Conservation (phyloP, 208 protist species). For the Crithidia thermophila region DNA sequence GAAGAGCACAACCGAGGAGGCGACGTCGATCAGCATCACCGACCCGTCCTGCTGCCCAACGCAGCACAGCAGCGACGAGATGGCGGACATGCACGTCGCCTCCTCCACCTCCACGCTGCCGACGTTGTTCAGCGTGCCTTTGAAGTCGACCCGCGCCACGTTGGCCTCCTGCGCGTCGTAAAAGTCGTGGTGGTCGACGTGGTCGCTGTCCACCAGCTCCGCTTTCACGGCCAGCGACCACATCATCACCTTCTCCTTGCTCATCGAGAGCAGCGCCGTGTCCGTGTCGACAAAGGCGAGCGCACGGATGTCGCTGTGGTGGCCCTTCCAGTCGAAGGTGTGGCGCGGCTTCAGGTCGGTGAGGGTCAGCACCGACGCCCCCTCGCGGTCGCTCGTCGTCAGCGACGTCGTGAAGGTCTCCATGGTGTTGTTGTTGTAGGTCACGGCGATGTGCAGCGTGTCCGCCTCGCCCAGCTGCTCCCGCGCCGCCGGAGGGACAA, state of each 20-base stretch:
- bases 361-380: slow-evolving; percentile 60
- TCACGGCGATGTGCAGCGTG: slow-evolving; percentile 81
- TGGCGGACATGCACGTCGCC: slow-evolving; percentile 61
- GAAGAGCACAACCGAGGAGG: slow-evolving; percentile 78
- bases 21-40: slow-evolving; percentile 68
- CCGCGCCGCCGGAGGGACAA: slow-evolving; percentile 53
- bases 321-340: slow-evolving; percentile 60
- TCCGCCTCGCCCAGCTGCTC: slow-evolving; percentile 35
- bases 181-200: slow-evolving; percentile 62
- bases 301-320: slow-evolving; percentile 76
- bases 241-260: slow-evolving; percentile 80
- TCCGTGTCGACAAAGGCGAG: slow-evolving; percentile 86
- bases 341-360: slow-evolving; percentile 65
- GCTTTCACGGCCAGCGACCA: slow-evolving; percentile 70
- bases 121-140: slow-evolving; percentile 57
- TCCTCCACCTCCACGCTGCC: slow-evolving; percentile 59
- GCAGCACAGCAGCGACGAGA: slow-evolving; percentile 70
- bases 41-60: slow-evolving; percentile 78
- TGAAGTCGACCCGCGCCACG: slow-evolving; percentile 48
- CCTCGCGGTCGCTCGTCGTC: slow-evolving; percentile 61
- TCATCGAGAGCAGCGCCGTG: slow-evolving; percentile 76
- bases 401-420: slow-evolving; percentile 73
- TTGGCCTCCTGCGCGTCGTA: slow-evolving; percentile 80
- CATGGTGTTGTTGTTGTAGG: slow-evolving; percentile 84
- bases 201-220: slow-evolving; percentile 41